Conservation (phyloP, 139 green algal genomes). For the Chlorella sp. region DNA sequence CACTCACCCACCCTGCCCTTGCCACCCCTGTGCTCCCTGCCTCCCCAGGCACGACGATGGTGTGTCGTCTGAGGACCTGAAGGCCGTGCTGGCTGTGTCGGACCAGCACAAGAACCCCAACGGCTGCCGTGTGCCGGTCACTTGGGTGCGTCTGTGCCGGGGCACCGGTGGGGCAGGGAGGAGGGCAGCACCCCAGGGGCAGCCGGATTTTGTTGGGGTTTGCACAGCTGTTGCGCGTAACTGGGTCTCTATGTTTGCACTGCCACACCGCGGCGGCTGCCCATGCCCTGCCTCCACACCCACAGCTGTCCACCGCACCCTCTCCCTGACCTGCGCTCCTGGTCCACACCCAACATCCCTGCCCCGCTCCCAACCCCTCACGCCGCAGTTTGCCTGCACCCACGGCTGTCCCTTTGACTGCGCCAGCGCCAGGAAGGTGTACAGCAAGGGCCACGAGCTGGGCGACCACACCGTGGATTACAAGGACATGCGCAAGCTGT, state of each 20-base stretch:
- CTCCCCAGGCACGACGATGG: neutral
- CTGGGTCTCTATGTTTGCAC: too few relatives aligned
- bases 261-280: too few relatives aligned
- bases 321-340: too few relatives aligned
- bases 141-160: neutral
- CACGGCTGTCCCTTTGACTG: neutral
- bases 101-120: neutral
- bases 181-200: too few relatives aligned
- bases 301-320: too few relatives aligned
- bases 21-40: too few relatives aligned
- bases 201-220: too few relatives aligned
- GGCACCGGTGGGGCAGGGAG: too few relatives aligned
- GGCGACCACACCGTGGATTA: slow-evolving; percentile 34
- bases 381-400: slow-evolving; percentile 5
- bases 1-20: neutral
- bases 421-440: neutral
- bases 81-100: neutral
- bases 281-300: too few relatives aligned
- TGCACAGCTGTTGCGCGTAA: too few relatives aligned
- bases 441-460: slow-evolving; percentile 29
- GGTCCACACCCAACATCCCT: too few relatives aligned
- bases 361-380: neutral
- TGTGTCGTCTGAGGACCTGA: neutral
- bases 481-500: neutral
- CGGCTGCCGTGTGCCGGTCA: neutral